Evolutionary conservation across 202 grass and related monocot species (phyloP).

Genomic region (Zizania palustris): DNA sequence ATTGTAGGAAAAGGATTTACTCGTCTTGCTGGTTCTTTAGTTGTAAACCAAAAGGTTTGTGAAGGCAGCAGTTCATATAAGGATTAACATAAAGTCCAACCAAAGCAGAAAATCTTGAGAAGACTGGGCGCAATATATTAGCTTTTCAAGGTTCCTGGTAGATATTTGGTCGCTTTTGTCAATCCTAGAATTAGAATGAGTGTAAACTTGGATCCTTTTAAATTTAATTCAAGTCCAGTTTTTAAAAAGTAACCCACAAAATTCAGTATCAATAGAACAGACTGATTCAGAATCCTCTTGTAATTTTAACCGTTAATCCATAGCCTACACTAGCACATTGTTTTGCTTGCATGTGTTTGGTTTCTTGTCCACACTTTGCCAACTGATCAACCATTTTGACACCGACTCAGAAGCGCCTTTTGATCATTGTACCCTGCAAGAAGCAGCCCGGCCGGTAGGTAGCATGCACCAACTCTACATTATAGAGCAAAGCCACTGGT

Average conservation of each 20-base stretch:
- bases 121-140: background rate
- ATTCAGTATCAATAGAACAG: background rate
- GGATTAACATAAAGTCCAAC: background rate
- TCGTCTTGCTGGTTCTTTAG: background rate
- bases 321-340: background rate
- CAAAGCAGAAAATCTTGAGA: background rate
- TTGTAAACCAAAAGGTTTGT: background rate
- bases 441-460: slow-evolving; percentile 47
- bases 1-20: background rate
- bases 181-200: background rate
- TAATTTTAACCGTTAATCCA: slow-evolving; percentile 6
- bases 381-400: slow-evolving; percentile 47
- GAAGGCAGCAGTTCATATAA: slow-evolving; percentile 1
- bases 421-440: slow-evolving; percentile 36
- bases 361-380: slow-evolving; percentile 21
- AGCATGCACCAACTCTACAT: slow-evolving; percentile 39
- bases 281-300: background rate
- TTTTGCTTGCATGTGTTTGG: slow-evolving; percentile 41
- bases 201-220: background rate
- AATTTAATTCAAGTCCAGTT: background rate
- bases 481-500: slow-evolving; percentile 33
- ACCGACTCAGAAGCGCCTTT: slow-evolving; percentile 46
- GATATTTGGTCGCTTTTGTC: background rate
- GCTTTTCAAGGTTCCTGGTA: background rate
- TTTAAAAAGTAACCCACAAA: background rate